Conservation (phyloP, 192 early-diverging fungal species). For the Coemansia sp. region DNA sequence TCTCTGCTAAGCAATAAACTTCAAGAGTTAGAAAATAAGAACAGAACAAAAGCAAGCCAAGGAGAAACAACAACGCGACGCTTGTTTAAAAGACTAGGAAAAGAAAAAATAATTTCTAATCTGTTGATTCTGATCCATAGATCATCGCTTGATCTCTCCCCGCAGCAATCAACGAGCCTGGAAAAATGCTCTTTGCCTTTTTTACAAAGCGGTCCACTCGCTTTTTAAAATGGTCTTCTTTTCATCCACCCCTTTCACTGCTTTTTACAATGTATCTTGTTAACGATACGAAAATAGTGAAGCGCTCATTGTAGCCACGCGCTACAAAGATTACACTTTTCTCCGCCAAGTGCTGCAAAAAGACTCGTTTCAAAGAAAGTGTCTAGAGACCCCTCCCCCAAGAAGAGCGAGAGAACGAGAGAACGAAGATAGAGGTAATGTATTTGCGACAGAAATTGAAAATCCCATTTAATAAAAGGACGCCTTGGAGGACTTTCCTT, state of each 20-base stretch:
- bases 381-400: too few relatives aligned
- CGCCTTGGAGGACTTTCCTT: background rate
- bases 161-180: too few relatives aligned
- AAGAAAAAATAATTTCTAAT: background rate
- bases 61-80: too few relatives aligned
- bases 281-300: background rate
- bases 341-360: background rate
- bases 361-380: background rate
- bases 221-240: background rate
- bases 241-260: background rate
- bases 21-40: background rate
- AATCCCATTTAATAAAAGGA: background rate
- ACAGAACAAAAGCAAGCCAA: background rate
- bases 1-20: background rate
- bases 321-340: background rate
- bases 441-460: background rate
- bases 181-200: background rate
- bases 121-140: background rate
- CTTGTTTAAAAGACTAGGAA: background rate
- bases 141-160: background rate
- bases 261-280: background rate
- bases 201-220: background rate
- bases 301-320: background rate
- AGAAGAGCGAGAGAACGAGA: too few relatives aligned
- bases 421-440: too few relatives aligned